Evolutionary conservation across 805 yeast species (phyloP).

Genomic region (Danielia oregonensis): DNA sequence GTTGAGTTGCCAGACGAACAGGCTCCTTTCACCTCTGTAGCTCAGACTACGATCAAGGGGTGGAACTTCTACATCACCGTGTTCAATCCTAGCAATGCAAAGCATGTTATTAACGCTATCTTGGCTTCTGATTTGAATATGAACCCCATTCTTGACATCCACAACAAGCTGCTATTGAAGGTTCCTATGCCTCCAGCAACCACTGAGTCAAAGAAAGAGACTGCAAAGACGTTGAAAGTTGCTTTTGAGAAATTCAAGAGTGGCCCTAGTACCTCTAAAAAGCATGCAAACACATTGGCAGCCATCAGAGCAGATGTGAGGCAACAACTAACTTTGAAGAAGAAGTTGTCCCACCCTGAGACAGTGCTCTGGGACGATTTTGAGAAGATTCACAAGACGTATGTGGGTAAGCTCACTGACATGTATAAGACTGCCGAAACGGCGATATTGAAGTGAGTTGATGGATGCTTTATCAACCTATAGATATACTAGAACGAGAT

Average conservation of each 20-base stretch:
- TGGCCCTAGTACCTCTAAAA: slow-evolving; percentile 23
- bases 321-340: slow-evolving; percentile 43
- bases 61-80: slow-evolving; percentile 73
- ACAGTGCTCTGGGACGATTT: slow-evolving; percentile 54
- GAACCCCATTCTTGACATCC: slow-evolving; percentile 75
- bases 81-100: slow-evolving; percentile 74
- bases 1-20: slow-evolving; percentile 48
- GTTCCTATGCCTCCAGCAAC: slow-evolving; percentile 75
- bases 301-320: slow-evolving; percentile 49
- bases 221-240: slow-evolving; percentile 60
- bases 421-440: slow-evolving; percentile 41
- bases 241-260: slow-evolving; percentile 60
- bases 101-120: slow-evolving; percentile 67
- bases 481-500: slow-evolving; percentile 5
- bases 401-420: slow-evolving; percentile 51
- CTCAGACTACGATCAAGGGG: slow-evolving; percentile 69
- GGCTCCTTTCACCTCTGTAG: slow-evolving; percentile 55
- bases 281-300: slow-evolving; percentile 44
- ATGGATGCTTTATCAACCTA: background rate
- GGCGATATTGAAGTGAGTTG: slow-evolving; percentile 29
- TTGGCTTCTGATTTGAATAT: slow-evolving; percentile 65
- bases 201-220: slow-evolving; percentile 57
- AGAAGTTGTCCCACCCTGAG: slow-evolving; percentile 53
- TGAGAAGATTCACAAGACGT: slow-evolving; percentile 68
- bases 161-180: slow-evolving; percentile 67